Evolutionary conservation across 1,284 basidiomycete genomes (phyloP), one percentile per base, ranked within the genome.

Genomic region (Tylopilus sp.): DNA sequence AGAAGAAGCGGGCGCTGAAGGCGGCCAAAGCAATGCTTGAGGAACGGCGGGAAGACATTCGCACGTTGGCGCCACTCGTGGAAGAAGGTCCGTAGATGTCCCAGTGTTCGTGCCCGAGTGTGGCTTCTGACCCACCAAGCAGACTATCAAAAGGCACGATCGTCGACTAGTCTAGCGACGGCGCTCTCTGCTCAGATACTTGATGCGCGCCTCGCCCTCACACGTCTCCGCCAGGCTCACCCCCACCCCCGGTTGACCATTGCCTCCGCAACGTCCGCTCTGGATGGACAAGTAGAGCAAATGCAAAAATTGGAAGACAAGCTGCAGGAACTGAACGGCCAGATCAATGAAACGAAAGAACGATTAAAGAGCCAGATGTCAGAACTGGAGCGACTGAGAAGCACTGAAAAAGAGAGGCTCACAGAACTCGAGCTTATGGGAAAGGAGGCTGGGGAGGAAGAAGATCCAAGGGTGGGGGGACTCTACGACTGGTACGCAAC

Each of bases 201-300:
- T 45, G 89, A 92, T 59, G 82, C 89, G 38, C 83, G 87, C 34
- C 77, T 92, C 3, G 79, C 85, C 6, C 73, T 92, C 33, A 84
- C 84, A 9, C 80, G 91, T 1, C 78, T 92, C 8, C 82, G 88
- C 26, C 84, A 89, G 51, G 79, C 82, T 2, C 81, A 92, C 57
- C 90, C 90, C 0, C 76, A 81, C 19, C 82, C 89, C 46, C 80
- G 90, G 6, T 68, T 92, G 43, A 93, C 91, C 0, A 77, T 87
- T 28, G 67, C 79, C 4, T 73, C 82, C 44, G 91, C 91, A 0
- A 81, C 82, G 48, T 75, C 82, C 49, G 80, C 82, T 51, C 78
- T 92, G 3, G 81, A 82, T 10, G 74, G 75, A 15, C 90, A 92
- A 59, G 78, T 85, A 12, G 73, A 68, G 10, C 79, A 88, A 61